These are phyloP conservation scores for Phanerochaete sordida DNA, from an alignment of 768 basidiomycete genomes.

Conservation along the genomic window DNA sequence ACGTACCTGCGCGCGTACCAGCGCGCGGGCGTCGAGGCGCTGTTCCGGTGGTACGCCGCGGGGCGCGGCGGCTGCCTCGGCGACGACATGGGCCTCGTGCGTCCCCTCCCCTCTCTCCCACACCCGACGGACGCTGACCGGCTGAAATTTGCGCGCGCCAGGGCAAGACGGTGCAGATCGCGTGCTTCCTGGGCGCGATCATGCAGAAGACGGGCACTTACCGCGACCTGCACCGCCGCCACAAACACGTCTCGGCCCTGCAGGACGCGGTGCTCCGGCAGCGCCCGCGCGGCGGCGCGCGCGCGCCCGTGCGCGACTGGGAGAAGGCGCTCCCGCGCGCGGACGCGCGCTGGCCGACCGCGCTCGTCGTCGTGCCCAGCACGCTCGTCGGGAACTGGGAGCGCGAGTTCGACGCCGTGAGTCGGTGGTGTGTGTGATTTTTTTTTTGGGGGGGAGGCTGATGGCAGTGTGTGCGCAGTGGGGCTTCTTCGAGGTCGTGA, in stretches of 20 bases:
- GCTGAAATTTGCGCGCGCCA: slow-evolving; percentile 12
- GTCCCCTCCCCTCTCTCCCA: slow-evolving; percentile 10
- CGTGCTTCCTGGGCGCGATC: slow-evolving; percentile 85
- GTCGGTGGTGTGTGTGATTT: slow-evolving; percentile 13
- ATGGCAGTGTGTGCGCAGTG: slow-evolving; percentile 64
- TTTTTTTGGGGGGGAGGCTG: not conserved
- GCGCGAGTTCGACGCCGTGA: slow-evolving; percentile 79
- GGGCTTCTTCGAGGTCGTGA: slow-evolving; percentile 89
- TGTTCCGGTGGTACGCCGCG: slow-evolving; percentile 68
- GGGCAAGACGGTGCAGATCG: slow-evolving; percentile 95
- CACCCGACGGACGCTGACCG: slow-evolving; percentile 16
- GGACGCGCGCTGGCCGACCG: slow-evolving; percentile 78
- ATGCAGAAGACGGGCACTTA: slow-evolving; percentile 76
- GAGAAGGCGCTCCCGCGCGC: slow-evolving; percentile 28
- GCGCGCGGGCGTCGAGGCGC: slow-evolving; percentile 78
- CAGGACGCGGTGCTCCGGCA: slow-evolving; percentile 52
- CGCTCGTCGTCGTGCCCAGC: slow-evolving; percentile 82
- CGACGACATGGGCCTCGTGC: slow-evolving; percentile 91
- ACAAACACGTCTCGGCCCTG: slow-evolving; percentile 58
- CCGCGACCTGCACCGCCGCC: slow-evolving; percentile 65
- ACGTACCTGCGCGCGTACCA: slow-evolving; percentile 90
- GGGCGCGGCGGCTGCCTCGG: slow-evolving; percentile 80
- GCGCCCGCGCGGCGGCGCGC: slow-evolving; percentile 41
- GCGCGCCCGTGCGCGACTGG: not conserved
- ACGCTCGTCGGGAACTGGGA: slow-evolving; percentile 88